phyloP scores from a whole-genome alignment of 2,329 filamentous ascomycete genomes.

The Claviceps pazoutovae region DNA sequence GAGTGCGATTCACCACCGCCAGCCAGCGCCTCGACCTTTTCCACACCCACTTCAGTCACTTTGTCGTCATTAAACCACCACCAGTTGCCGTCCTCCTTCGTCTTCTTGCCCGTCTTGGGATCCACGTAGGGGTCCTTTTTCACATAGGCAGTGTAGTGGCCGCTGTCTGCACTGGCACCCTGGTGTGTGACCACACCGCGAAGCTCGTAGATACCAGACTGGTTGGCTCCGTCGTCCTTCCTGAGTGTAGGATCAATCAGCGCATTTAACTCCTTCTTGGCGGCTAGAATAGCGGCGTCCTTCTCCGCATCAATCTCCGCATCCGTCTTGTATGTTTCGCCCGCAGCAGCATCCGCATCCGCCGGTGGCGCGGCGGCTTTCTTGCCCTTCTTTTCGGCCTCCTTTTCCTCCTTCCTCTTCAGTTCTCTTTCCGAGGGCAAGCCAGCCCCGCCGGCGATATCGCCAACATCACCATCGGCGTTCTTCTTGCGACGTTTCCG shows the following conservation, averaged over 20 bases:
- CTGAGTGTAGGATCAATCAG: constrained; percentile 63
- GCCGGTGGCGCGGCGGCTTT: constrained; percentile 19
- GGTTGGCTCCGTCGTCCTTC: constrained; percentile 72
- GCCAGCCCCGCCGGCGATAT: constrained; percentile 31
- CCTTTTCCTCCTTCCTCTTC: constrained; percentile 36
- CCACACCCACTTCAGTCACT: constrained; percentile 78
- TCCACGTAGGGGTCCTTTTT: constrained; percentile 74
- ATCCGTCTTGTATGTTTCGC: constrained; percentile 77
- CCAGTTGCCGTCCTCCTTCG: constrained; percentile 85
- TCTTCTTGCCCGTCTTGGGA: constrained; percentile 60
- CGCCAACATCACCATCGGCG: constrained; percentile 30
- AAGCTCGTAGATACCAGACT: constrained; percentile 89
- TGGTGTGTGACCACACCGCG: constrained; percentile 92
- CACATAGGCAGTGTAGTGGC: constrained; percentile 95
- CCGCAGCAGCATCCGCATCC: constrained; percentile 62
- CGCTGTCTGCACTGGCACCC: constrained; percentile 89
- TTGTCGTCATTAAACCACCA: constrained; percentile 99
- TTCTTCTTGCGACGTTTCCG: constrained; percentile 78
- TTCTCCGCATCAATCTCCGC: constrained; percentile 83
- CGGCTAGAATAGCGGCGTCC: constrained; percentile 55
- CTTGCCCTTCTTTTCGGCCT: constrained; percentile 26
- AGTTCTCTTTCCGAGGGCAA: constrained; percentile 35
- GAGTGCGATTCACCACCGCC: constrained; percentile 84
- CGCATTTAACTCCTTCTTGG: constrained; percentile 77
- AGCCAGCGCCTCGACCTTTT: constrained; percentile 80